Percentiles rank a stretch among this genome's conserved stretches.
Conservation (phyloP, 805 yeast species). For the Kodamaea restingae region DNA sequence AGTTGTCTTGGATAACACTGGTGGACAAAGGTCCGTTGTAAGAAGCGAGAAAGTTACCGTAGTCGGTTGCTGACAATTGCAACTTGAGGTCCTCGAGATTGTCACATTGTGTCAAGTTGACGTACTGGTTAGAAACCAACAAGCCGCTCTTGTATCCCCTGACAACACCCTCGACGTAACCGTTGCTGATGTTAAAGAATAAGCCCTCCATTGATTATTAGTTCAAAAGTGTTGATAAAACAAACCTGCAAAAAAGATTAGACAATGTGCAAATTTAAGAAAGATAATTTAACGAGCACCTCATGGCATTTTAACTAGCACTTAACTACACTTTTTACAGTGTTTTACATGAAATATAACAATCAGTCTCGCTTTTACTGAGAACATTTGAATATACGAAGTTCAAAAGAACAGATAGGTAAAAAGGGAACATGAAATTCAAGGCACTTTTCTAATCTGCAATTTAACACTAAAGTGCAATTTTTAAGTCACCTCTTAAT, state of each 20-base stretch:
- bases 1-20: conserved; percentile 75
- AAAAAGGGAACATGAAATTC: too few relatives aligned
- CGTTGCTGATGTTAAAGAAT: conserved; percentile 83
- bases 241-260: conserved; percentile 3
- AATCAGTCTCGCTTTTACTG: too few relatives aligned
- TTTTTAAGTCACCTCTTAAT: too few relatives aligned
- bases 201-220: conserved; percentile 90
- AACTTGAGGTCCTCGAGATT: conserved; percentile 88
- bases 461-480: too few relatives aligned
- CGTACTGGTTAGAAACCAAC: conserved; percentile 71
- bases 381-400: too few relatives aligned
- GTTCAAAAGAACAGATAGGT: background rate
- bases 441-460: too few relatives aligned
- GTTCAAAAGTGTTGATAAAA: conserved; percentile 1
- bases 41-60: conserved; percentile 83
- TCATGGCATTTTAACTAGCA: too few relatives aligned
- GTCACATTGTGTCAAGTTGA: conserved; percentile 94
- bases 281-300: too few relatives aligned
- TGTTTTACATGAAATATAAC: too few relatives aligned
- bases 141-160: conserved; percentile 91
- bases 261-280: too few relatives aligned
- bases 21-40: conserved; percentile 83
- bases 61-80: conserved; percentile 93
- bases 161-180: conserved; percentile 90
- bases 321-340: too few relatives aligned